Base-by-base conservation (phyloP, 2,329 filamentous ascomycete species). In the Pseudofabraea citricarpa region DNA sequence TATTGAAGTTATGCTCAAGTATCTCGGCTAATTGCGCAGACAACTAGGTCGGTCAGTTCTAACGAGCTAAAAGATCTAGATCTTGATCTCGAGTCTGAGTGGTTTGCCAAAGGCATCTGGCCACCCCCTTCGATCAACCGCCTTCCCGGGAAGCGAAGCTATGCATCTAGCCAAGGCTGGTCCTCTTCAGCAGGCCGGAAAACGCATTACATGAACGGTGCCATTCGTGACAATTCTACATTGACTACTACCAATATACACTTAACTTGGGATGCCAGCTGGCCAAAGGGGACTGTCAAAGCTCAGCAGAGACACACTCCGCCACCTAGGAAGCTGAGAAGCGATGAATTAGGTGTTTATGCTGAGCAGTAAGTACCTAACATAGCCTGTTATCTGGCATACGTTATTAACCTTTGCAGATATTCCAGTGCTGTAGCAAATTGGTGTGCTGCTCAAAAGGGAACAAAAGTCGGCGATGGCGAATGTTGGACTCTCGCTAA, bases 401-500 rank as follows among this genome's bases (percentile, higher is more conserved):
- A 8, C 9, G 41, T 51, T 24, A 50, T 29, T 32, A 31, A 43
- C 19, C 22, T 10, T 12, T 21, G 21, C 10, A 57, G 53, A 39
- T 65, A 65, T 44, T 58, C 56, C 3, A 48, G 55, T 6, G 43
- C 50, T 16, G 49, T 67, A 27, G 59, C 63, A 6, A 27, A 38
- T 4, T 67, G 58, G 57, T 57, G 57, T 22, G 52, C 60, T 38
- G 44, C 45, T 3, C 45, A 54, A 36, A 49, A 62, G 21, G 63
- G 61, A 2, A 45, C 44, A 9, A 51, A 58, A 44, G 62, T 67
- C 3, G 64, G 63, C 9, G 56, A 66, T 44, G 63, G 64, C 5
- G 62, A 65, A 43, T 66, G 64, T 43, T 66, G 64, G 63, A 64
- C 63, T 4, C 51, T 66, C 13, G 62, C 62, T 6, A 51, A 58